These are phyloP conservation scores for Moesziomyces antarcticus DNA, from an alignment of 1,284 basidiomycete genomes.

Conservation along the genomic window DNA sequence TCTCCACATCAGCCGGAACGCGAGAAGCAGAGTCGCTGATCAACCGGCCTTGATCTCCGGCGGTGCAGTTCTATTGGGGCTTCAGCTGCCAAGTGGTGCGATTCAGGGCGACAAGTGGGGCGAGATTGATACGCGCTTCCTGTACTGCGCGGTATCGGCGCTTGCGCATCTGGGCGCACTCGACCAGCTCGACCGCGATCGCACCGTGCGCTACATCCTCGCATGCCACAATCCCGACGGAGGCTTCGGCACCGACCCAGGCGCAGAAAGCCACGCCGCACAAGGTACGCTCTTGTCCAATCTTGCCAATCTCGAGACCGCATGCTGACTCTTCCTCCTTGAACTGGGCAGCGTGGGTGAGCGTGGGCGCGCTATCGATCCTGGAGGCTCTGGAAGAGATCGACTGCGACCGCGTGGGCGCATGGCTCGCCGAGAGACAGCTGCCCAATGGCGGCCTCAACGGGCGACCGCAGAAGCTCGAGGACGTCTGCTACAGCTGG, in stretches of 20 bases:
- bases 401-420: conserved; percentile 74
- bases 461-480: conserved; percentile 95
- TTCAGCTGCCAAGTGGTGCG: conserved; percentile 78
- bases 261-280: conserved; percentile 90
- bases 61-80: conserved; percentile 76
- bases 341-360: conserved; percentile 80
- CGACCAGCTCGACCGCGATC: conserved; percentile 69
- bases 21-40: background rate
- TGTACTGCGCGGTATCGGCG: conserved; percentile 84
- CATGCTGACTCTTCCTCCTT: background rate
- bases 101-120: conserved; percentile 91
- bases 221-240: conserved; percentile 93
- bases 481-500: conserved; percentile 98
- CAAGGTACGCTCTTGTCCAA: conserved; percentile 75
- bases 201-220: conserved; percentile 79
- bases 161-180: conserved; percentile 80
- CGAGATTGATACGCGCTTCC: conserved; percentile 91
- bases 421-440: conserved; percentile 94
- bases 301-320: background rate
- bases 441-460: conserved; percentile 92
- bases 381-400: conserved; percentile 77
- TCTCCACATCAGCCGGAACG: too few species aligned
- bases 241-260: conserved; percentile 84
- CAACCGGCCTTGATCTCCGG: too few species aligned
- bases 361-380: conserved; percentile 86